These are phyloP conservation scores for Quercus engelmannii DNA, from an alignment of 306 rosid genomes.

Conservation along the genomic window DNA sequence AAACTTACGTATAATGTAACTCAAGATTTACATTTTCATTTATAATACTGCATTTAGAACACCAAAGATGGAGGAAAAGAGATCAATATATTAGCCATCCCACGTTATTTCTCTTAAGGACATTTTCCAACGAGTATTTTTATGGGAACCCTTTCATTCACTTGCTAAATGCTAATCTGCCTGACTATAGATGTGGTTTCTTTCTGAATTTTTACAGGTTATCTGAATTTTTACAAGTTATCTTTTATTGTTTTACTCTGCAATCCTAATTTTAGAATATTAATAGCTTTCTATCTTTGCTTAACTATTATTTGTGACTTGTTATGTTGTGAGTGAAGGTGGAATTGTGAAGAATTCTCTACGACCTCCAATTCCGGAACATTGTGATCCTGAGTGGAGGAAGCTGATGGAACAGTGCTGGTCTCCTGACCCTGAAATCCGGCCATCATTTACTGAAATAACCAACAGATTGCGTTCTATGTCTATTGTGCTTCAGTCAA, in stretches of 20 bases:
- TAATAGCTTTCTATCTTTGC: conserved; percentile 11
- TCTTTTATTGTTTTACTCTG: neutral
- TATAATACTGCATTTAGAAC: too few relatives aligned
- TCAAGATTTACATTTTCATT: too few relatives aligned
- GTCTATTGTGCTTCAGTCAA: conserved; percentile 43
- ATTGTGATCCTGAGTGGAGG: conserved; percentile 66
- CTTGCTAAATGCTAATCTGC: neutral
- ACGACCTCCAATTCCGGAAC: conserved; percentile 55
- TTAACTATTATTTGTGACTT: conserved; percentile 14
- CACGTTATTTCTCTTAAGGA: neutral
- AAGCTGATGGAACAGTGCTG: conserved; percentile 75
- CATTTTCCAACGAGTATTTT: neutral
- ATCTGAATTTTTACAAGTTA: neutral
- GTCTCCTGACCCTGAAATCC: conserved; percentile 60
- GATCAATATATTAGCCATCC: neutral
- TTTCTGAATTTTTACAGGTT: neutral
- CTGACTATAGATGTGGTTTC: neutral
- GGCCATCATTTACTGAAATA: conserved; percentile 69
- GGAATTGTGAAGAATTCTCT: conserved; percentile 77
- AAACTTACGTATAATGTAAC: neutral
- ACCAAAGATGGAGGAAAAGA: neutral
- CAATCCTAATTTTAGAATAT: neutral
- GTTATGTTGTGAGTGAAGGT: conserved; percentile 35
- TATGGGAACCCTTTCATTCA: neutral
- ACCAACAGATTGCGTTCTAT: conserved; percentile 53